Evolutionary conservation across 31 red algal species (phyloP).

Genomic region (Asparagopsis taxiformis): DNA sequence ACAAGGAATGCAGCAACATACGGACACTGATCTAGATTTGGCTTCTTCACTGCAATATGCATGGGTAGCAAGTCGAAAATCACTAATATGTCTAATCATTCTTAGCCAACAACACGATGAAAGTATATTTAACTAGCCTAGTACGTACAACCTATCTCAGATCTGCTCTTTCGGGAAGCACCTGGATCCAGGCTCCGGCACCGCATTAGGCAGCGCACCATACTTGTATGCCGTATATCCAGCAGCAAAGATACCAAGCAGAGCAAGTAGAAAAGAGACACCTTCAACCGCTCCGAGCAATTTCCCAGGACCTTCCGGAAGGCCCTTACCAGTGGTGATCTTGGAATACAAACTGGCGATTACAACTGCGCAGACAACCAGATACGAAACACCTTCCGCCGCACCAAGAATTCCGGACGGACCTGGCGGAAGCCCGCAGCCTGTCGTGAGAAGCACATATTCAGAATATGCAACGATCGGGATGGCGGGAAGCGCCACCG

Average conservation of each 20-base stretch:
- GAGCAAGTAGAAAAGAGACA: slow-evolving; percentile 23
- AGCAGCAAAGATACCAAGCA: slow-evolving; percentile 6
- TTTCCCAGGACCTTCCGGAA: slow-evolving; percentile 37
- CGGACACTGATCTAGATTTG: no score
- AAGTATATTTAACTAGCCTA: no score
- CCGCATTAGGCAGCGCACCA: slow-evolving; percentile 34
- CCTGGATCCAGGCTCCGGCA: slow-evolving; percentile 14
- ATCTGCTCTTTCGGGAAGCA: slow-evolving; percentile 11
- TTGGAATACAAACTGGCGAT: slow-evolving; percentile 19
- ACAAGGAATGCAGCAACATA: no score
- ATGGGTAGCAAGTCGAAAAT: no score
- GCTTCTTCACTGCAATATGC: no score
- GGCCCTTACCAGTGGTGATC: slow-evolving; percentile 41
- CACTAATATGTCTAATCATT: no score
- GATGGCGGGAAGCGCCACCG: not conserved
- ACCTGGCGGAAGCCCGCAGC: slow-evolving; percentile 64
- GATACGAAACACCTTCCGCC: slow-evolving; percentile 56
- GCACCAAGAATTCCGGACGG: slow-evolving; percentile 47
- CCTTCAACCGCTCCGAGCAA: slow-evolving; percentile 65
- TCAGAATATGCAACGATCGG: slow-evolving; percentile 19
- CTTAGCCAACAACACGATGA: no score
- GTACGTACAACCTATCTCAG: no score
- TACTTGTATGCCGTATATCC: slow-evolving; percentile 35
- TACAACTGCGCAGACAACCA: slow-evolving; percentile 33
- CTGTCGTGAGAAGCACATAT: slow-evolving; percentile 34